These are phyloP conservation scores for Saccharomycopsis fodiens DNA, from an alignment of 805 yeast species.

Conservation along the genomic window DNA sequence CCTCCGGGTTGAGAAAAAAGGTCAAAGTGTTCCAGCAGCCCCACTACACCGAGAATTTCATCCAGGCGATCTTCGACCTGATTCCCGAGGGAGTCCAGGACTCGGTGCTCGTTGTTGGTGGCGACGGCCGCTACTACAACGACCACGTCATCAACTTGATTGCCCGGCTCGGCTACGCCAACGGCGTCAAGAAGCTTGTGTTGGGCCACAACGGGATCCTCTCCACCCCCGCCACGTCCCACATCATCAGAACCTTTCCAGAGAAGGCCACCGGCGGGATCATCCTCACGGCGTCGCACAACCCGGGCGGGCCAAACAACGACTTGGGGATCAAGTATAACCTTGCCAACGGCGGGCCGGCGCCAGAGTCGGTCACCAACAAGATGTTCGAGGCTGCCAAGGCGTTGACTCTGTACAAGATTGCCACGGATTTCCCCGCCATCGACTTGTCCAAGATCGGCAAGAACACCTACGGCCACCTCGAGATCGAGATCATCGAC, in stretches of 20 bases:
- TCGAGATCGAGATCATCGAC: constrained; percentile 77
- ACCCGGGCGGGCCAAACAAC: constrained; percentile 92
- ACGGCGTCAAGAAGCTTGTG: constrained; percentile 78
- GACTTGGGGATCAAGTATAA: constrained; percentile 96
- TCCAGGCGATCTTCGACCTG: constrained; percentile 76
- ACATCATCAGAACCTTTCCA: constrained; percentile 65
- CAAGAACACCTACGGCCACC: constrained; percentile 39
- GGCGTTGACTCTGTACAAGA: constrained; percentile 51
- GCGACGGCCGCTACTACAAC: constrained; percentile 94
- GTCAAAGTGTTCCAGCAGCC: constrained; percentile 74
- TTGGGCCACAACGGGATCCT: constrained; percentile 84
- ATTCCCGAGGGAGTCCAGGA: constrained; percentile 83
- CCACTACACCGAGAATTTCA: constrained; percentile 86
- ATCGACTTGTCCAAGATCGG: constrained; percentile 62
- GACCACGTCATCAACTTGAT: constrained; percentile 73
- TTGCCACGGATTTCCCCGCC: constrained; percentile 48
- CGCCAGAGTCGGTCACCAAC: constrained; percentile 91
- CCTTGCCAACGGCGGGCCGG: constrained; percentile 94
- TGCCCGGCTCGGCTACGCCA: constrained; percentile 80
- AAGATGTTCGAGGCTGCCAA: constrained; percentile 69
- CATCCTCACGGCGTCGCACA: constrained; percentile 92
- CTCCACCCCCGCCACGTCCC: constrained; percentile 96
- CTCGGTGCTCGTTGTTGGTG: constrained; percentile 84
- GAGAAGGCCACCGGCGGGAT: constrained; percentile 83
- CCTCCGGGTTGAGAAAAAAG: constrained; percentile 92